Evolutionary conservation across 164 flowering plant species (phyloP).

Genomic region (Piper betle): DNA sequence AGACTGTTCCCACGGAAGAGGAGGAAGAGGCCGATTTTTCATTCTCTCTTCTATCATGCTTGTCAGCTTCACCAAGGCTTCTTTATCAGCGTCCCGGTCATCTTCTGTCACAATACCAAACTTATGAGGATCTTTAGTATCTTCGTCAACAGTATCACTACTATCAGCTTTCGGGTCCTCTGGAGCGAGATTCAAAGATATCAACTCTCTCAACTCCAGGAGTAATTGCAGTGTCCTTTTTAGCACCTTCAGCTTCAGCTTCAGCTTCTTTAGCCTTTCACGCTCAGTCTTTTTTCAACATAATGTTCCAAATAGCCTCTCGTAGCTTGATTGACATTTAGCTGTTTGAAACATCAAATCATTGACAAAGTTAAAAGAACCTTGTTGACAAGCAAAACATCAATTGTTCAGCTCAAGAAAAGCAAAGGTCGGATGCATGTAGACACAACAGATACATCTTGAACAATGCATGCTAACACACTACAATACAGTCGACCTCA

Average conservation of each 20-base stretch:
- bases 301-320: constrained; percentile 65
- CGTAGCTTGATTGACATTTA: constrained; percentile 83
- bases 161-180: constrained; percentile 43
- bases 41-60: constrained; percentile 76
- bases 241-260: constrained; percentile 26
- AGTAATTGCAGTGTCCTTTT: constrained; percentile 39
- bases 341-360: constrained; percentile 24
- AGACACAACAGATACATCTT: too few species aligned
- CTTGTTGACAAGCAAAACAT: background rate
- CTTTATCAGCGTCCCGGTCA: constrained; percentile 74
- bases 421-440: too few species aligned
- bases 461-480: too few species aligned
- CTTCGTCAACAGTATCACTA: constrained; percentile 31
- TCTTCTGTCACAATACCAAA: constrained; percentile 91
- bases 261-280: constrained; percentile 40
- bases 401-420: too few species aligned
- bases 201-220: constrained; percentile 33
- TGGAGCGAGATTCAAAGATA: constrained; percentile 22
- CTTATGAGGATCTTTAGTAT: constrained; percentile 31
- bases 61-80: constrained; percentile 56
- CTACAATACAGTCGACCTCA: too few species aligned
- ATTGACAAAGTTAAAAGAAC: background rate
- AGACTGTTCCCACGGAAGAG: constrained; percentile 40
- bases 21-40: constrained; percentile 70
- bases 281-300: constrained; percentile 79